Evolutionary conservation across 768 basidiomycete species (phyloP).

Genomic region (Mycena venus): DNA sequence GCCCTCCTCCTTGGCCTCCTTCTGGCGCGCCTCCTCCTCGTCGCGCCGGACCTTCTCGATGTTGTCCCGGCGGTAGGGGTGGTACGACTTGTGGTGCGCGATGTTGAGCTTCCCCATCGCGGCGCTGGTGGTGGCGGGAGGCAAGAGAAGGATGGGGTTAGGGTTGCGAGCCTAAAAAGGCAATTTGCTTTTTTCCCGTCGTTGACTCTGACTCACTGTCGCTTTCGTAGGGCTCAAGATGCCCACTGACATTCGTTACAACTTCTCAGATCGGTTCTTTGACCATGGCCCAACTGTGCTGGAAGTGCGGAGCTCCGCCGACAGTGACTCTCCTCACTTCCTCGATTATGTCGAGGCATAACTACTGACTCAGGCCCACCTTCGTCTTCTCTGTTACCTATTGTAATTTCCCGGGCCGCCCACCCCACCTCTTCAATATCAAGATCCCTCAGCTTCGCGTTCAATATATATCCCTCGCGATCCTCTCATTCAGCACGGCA

Average conservation of each 20-base stretch:
- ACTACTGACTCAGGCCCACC: slow-evolving; percentile 24
- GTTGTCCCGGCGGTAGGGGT: slow-evolving; percentile 88
- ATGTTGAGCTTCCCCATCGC: slow-evolving; percentile 89
- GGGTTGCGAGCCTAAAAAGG: no score
- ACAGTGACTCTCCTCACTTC: slow-evolving; percentile 22
- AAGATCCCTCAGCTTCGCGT: slow-evolving; percentile 26
- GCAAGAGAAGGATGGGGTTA: not conserved
- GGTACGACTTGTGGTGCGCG: slow-evolving; percentile 93
- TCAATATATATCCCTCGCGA: slow-evolving; percentile 31
- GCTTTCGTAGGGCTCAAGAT: no score
- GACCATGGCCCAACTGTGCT: no score
- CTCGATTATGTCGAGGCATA: slow-evolving; percentile 23
- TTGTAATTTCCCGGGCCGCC: slow-evolving; percentile 11
- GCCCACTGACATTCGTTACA: no score
- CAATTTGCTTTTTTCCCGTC: no score
- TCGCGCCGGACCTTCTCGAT: slow-evolving; percentile 84
- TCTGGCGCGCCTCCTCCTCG: slow-evolving; percentile 81
- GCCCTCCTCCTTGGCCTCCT: slow-evolving; percentile 80
- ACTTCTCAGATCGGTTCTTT: no score
- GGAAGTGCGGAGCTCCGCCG: no score
- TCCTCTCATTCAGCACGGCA: slow-evolving; percentile 8
- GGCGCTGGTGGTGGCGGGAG: not conserved
- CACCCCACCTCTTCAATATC: slow-evolving; percentile 21
- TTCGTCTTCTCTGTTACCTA: slow-evolving; percentile 12
- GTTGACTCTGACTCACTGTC: no score